phyloP scores from a whole-genome alignment of 2,329 filamentous ascomycete species.

The Dactylellina drechsleri region DNA sequence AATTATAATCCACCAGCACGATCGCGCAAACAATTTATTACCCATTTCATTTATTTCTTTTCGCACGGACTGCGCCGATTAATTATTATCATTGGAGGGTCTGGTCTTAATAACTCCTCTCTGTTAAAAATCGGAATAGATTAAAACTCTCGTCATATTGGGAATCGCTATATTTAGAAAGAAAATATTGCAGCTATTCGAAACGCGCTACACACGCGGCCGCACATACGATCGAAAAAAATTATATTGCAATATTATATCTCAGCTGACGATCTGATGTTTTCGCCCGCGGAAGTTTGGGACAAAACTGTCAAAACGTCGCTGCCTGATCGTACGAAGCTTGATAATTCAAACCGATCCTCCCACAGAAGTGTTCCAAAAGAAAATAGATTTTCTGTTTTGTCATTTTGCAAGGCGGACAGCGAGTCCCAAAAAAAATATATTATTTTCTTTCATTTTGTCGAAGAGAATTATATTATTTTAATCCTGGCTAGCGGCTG shows the following conservation, averaged over 20 bases:
- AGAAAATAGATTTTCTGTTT: slow-evolving; percentile 3
- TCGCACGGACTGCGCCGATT: slow-evolving; percentile 45
- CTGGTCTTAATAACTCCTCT: slow-evolving; percentile 10
- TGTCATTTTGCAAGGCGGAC: neutral
- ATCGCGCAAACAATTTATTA: neutral
- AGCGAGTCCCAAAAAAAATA: no score
- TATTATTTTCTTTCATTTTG: neutral
- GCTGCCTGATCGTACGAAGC: slow-evolving; percentile 51
- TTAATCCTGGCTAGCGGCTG: slow-evolving; percentile 30
- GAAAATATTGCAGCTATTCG: slow-evolving; percentile 34
- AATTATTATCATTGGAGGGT: slow-evolving; percentile 13
- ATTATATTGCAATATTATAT: no score
- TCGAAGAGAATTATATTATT: neutral
- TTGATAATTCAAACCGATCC: slow-evolving; percentile 33
- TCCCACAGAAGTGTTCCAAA: slow-evolving; percentile 47
- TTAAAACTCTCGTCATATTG: slow-evolving; percentile 54
- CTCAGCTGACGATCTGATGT: no score
- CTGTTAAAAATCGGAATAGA: slow-evolving; percentile 51
- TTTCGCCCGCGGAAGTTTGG: neutral
- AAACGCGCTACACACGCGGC: slow-evolving; percentile 51
- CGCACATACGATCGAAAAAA: neutral
- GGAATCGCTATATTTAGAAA: slow-evolving; percentile 46
- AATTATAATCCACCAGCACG: neutral
- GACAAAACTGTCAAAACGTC: slow-evolving; percentile 36
- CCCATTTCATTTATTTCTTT: neutral